phyloP scores from a whole-genome alignment of 148 eudicot species.

The Gaultheria prostrata region DNA sequence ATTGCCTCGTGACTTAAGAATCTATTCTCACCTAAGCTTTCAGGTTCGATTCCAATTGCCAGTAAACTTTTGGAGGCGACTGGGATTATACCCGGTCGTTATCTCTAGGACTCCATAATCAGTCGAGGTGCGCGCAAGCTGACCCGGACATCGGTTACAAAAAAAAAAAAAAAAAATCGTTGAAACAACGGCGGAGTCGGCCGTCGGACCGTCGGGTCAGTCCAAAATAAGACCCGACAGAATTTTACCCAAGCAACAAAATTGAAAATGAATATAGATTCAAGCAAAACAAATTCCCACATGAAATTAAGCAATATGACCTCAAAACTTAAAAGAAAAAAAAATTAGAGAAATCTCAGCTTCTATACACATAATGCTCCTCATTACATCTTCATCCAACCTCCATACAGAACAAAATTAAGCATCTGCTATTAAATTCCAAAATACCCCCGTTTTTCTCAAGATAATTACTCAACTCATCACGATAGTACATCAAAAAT shows the following conservation, averaged over 20 bases:
- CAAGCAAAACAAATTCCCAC: slow-evolving; percentile 2
- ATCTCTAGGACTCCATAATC: too few relatives aligned
- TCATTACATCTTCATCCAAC: slow-evolving; percentile 11
- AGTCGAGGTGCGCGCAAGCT: too few relatives aligned
- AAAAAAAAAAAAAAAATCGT: too few relatives aligned
- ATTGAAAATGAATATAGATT: background rate
- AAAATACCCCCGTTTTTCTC: slow-evolving; percentile 87
- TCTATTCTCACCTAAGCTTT: too few relatives aligned
- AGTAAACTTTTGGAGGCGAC: too few relatives aligned
- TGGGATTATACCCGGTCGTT: too few relatives aligned
- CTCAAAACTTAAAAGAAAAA: background rate
- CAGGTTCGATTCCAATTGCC: too few relatives aligned
- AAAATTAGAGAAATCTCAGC: slow-evolving; percentile 16
- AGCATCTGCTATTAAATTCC: slow-evolving; percentile 33
- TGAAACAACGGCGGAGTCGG: too few relatives aligned
- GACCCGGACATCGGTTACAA: too few relatives aligned
- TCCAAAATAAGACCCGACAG: background rate
- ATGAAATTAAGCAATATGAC: background rate
- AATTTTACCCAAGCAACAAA: background rate
- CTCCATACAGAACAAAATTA: background rate
- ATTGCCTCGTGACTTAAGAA: too few relatives aligned
- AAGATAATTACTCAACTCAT: slow-evolving; percentile 14
- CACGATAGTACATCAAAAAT: slow-evolving; percentile 6
- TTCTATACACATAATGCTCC: slow-evolving; percentile 21
- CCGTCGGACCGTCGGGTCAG: background rate